Evolutionary conservation across 495 filamentous ascomycete species (phyloP).

Genomic region (Darksidea phi): DNA sequence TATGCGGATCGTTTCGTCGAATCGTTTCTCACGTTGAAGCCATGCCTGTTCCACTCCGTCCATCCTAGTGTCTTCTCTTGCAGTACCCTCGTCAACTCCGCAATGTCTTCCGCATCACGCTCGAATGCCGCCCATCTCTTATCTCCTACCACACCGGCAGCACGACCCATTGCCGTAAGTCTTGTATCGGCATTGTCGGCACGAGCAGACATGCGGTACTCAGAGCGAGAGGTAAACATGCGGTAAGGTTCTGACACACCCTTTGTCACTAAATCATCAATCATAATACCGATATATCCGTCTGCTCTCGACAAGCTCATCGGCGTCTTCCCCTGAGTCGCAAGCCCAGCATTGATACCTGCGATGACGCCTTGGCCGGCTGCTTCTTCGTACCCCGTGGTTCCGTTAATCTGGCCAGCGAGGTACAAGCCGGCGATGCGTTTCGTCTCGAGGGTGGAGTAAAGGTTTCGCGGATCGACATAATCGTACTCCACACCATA

Average conservation of each 20-base stretch:
- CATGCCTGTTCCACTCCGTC: constrained; percentile 63
- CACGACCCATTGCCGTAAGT: constrained; percentile 74
- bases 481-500: constrained; percentile 99
- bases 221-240: constrained; percentile 96
- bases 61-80: constrained; percentile 53
- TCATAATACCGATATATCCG: constrained; percentile 97
- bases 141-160: constrained; percentile 75
- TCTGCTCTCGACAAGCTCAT: constrained; percentile 77
- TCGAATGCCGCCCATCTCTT: constrained; percentile 71
- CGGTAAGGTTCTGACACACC: constrained; percentile 95
- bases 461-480: constrained; percentile 85
- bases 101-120: constrained; percentile 60
- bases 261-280: constrained; percentile 96
- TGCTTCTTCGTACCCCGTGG: constrained; percentile 96
- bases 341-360: constrained; percentile 86
- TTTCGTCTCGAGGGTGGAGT: constrained; percentile 89
- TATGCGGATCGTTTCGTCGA: constrained; percentile 63
- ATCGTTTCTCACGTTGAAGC: constrained; percentile 65
- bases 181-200: constrained; percentile 92
- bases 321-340: constrained; percentile 61
- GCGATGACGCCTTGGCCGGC: constrained; percentile 91
- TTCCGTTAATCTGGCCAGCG: constrained; percentile 97
- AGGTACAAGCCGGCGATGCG: constrained; percentile 84
- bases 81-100: constrained; percentile 62
- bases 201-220: constrained; percentile 88